Conservation (phyloP, 345 rosid genomes). For the Excoecaria cochinchinensis region DNA sequence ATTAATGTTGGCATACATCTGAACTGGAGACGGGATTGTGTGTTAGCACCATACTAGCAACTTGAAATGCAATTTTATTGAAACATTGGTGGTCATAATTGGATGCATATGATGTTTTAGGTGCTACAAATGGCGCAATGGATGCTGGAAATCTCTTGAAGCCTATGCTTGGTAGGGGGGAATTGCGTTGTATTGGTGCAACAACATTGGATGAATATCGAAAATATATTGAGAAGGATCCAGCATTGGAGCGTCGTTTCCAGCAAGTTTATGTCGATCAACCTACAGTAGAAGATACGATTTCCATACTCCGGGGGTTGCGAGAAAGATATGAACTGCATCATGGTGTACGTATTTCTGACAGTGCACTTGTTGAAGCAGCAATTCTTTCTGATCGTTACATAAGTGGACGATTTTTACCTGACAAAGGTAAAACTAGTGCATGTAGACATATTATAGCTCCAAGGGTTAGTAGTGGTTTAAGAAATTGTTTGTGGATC, state of each 20-base stretch:
- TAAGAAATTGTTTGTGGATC: background rate
- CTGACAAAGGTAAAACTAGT: conserved; percentile 77
- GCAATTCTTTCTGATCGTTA: conserved; percentile 96
- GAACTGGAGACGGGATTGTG: background rate
- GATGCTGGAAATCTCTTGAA: conserved; percentile 98
- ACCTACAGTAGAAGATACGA: conserved; percentile 85
- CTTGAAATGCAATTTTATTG: background rate
- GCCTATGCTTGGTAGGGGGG: conserved; percentile 99
- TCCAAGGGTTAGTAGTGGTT: background rate
- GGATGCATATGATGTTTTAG: conserved; percentile 37
- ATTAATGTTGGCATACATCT: background rate
- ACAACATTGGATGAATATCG: conserved; percentile 95
- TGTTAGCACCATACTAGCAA: background rate
- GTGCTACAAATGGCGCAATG: conserved; percentile 99
- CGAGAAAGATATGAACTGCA: conserved; percentile 98
- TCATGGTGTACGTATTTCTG: conserved; percentile 98
- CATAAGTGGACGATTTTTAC: conserved; percentile 95
- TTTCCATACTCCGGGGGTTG: conserved; percentile 92
- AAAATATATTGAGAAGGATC: conserved; percentile 97
- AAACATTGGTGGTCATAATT: background rate
- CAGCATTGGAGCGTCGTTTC: conserved; percentile 98
- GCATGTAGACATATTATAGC: background rate
- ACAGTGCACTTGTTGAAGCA: conserved; percentile 96
- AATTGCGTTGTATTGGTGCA: conserved; percentile 93
- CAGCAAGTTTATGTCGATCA: conserved; percentile 99